Evolutionary conservation across 257 asterid genomes (phyloP).

Genomic region (Fraxinus cuspidata): DNA sequence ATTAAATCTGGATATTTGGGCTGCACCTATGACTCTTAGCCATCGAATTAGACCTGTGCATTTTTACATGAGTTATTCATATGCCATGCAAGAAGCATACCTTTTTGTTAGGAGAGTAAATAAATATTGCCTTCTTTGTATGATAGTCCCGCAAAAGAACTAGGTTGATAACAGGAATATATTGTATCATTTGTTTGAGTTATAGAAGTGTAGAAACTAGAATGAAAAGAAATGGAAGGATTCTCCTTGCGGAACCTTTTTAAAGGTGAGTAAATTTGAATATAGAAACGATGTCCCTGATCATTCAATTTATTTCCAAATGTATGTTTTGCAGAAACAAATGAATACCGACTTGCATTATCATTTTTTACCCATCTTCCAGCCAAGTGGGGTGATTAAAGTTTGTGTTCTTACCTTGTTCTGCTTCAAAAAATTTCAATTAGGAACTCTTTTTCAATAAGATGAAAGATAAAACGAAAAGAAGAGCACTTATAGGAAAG

Average conservation of each 20-base stretch:
- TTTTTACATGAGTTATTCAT: conserved; percentile 4
- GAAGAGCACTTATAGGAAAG: not conserved
- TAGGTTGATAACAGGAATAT: not conserved
- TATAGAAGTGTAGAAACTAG: not conserved
- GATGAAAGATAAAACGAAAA: not conserved
- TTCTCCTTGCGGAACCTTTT: not conserved
- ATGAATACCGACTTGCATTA: not conserved
- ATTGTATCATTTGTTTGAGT: conserved; percentile 5
- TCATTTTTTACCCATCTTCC: not conserved
- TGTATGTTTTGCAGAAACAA: not conserved
- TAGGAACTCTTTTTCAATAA: not conserved
- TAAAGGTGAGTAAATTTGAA: not conserved
- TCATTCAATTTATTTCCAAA: not conserved
- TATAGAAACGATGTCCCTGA: not conserved
- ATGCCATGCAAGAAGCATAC: conserved; percentile 8
- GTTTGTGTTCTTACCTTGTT: not conserved
- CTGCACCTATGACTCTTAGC: conserved; percentile 4
- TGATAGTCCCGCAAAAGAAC: not conserved
- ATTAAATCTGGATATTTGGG: not conserved
- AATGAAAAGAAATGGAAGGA: not conserved
- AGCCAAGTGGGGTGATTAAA: not conserved
- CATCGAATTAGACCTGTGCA: conserved; percentile 8
- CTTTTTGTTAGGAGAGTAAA: not conserved
- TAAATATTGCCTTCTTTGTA: not conserved
- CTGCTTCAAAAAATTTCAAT: not conserved